Evolutionary conservation across 2,329 filamentous ascomycete genomes (phyloP).

Genomic region (Akanthomyces lecanii): DNA sequence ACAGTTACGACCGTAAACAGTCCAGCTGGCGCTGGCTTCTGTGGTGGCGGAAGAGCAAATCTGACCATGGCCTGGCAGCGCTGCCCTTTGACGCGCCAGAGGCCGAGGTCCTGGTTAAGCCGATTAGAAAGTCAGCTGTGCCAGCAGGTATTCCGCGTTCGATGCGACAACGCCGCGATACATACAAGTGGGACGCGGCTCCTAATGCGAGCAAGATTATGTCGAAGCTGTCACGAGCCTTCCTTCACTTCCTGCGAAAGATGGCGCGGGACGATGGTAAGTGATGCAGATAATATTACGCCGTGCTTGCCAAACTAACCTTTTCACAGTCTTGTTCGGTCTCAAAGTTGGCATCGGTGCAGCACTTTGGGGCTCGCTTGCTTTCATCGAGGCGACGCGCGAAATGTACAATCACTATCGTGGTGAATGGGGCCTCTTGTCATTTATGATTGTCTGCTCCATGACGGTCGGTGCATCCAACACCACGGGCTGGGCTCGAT

Average conservation of each 20-base stretch:
- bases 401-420: conserved; percentile 77
- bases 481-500: conserved; percentile 78
- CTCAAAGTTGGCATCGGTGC: conserved; percentile 87
- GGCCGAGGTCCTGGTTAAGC: conserved; percentile 32
- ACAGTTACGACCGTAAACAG: conserved; percentile 55
- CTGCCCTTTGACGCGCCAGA: conserved; percentile 29
- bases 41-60: conserved; percentile 54
- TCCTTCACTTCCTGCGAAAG: conserved; percentile 40
- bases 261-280: conserved; percentile 47
- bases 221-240: conserved; percentile 36
- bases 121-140: conserved; percentile 44
- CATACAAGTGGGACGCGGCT: conserved; percentile 45
- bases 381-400: conserved; percentile 70
- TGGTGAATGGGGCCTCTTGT: conserved; percentile 91
- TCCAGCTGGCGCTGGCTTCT: conserved; percentile 74
- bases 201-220: conserved; percentile 38
- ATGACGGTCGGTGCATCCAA: conserved; percentile 94
- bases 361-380: conserved; percentile 74
- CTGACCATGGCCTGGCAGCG: conserved; percentile 16
- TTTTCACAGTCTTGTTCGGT: conserved; percentile 57
- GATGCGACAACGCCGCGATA: conserved; percentile 43
- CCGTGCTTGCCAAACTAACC: neutral
- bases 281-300: conserved; percentile 17
- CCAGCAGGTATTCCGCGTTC: conserved; percentile 47
- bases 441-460: conserved; percentile 92